phyloP scores from a whole-genome alignment of 2,329 filamentous ascomycete species.

The Metarhizium robertsii region DNA sequence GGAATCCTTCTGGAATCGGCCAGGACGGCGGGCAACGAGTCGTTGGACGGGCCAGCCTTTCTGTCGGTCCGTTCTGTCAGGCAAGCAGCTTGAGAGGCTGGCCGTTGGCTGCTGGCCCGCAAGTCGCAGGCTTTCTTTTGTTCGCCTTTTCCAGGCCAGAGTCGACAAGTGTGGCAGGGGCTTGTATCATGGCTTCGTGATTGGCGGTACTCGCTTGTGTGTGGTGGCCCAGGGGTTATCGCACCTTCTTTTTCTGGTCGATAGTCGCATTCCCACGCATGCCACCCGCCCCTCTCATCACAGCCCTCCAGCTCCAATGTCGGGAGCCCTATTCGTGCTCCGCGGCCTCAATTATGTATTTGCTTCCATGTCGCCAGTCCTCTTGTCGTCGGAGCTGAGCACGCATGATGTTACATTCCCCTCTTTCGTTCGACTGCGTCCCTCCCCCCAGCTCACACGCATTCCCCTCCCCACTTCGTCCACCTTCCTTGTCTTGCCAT shows the following conservation, averaged over 20 bases:
- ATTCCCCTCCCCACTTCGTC: not conserved
- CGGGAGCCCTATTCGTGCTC: slow-evolving; percentile 3
- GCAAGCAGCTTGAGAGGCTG: not conserved
- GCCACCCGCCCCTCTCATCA: slow-evolving; percentile 2
- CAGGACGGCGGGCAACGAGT: not conserved
- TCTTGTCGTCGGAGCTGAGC: not conserved
- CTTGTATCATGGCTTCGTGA: slow-evolving; percentile 5
- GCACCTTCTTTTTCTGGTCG: slow-evolving; percentile 9
- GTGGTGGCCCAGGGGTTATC: slow-evolving; percentile 4
- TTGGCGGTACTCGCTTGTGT: slow-evolving; percentile 6
- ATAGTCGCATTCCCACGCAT: slow-evolving; percentile 6
- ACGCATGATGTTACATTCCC: slow-evolving; percentile 5
- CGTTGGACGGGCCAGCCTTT: too few relatives aligned
- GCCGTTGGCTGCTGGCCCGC: not conserved
- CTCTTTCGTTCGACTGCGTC: slow-evolving; percentile 3
- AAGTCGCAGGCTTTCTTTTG: not conserved
- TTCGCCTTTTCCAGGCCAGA: not conserved
- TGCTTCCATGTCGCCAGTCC: not conserved
- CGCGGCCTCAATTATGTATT: not conserved
- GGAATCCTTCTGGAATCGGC: slow-evolving; percentile 9
- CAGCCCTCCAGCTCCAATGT: slow-evolving; percentile 1
- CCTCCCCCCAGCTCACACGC: not conserved
- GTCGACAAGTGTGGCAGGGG: slow-evolving; percentile 1
- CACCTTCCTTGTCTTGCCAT: slow-evolving; percentile 1
- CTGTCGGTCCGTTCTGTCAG: not conserved